phyloP scores from a whole-genome alignment of 768 basidiomycete species.

The Holtermanniella nyarrowii region DNA sequence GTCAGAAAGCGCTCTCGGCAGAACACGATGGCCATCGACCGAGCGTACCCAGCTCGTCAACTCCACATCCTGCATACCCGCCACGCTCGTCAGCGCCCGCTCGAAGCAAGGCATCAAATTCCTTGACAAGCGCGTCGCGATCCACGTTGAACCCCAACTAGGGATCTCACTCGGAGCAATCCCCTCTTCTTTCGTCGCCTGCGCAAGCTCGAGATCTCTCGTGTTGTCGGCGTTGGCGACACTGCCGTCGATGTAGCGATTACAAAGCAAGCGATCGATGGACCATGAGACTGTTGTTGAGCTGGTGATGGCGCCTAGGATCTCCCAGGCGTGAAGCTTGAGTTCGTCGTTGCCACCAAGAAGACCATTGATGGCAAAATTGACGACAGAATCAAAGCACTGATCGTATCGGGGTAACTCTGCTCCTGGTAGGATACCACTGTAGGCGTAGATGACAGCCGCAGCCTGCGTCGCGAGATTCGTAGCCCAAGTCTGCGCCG shows the following conservation, averaged over 20 bases:
- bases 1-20: slow-evolving; percentile 13
- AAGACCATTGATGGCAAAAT: slow-evolving; percentile 54
- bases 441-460: slow-evolving; percentile 26
- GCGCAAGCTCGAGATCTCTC: slow-evolving; percentile 12
- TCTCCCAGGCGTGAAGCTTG: slow-evolving; percentile 26
- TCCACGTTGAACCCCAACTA: slow-evolving; percentile 23
- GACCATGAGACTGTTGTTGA: slow-evolving; percentile 6
- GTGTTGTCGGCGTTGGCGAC: slow-evolving; percentile 15
- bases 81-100: slow-evolving; percentile 13
- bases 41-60: slow-evolving; percentile 8
- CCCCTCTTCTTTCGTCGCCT: slow-evolving; percentile 14
- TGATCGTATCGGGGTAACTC: slow-evolving; percentile 18
- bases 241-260: slow-evolving; percentile 24
- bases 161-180: slow-evolving; percentile 23
- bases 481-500: slow-evolving; percentile 19
- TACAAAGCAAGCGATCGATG: slow-evolving; percentile 22
- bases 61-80: slow-evolving; percentile 10
- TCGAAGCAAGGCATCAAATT: slow-evolving; percentile 18
- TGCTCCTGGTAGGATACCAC: slow-evolving; percentile 14
- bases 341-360: slow-evolving; percentile 23
- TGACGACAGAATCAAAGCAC: slow-evolving; percentile 46
- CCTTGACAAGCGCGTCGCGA: slow-evolving; percentile 9
- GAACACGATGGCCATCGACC: background rate
- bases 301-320: slow-evolving; percentile 27
- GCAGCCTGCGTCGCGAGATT: slow-evolving; percentile 19